phyloP scores from a whole-genome alignment of 139 green algal species.

The Chlamydomonas sphaeroides region DNA sequence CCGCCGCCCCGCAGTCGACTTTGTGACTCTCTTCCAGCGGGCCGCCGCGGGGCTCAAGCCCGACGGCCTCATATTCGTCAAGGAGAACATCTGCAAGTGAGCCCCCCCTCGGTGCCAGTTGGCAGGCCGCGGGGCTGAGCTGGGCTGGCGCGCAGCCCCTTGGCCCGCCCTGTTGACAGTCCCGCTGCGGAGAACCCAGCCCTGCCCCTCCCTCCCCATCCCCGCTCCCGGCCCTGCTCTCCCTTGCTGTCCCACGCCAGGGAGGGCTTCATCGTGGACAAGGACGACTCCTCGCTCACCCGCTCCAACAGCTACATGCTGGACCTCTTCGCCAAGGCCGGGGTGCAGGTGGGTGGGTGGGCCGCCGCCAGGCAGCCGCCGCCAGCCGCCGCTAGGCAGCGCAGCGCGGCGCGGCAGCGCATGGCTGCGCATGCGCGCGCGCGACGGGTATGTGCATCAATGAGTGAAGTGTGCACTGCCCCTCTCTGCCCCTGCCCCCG shows the following conservation, averaged over 20 bases:
- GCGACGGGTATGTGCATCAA: too few relatives aligned
- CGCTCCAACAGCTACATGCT: constrained; percentile 82
- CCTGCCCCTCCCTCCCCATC: too few relatives aligned
- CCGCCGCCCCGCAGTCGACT: constrained; percentile 67
- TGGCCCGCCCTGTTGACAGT: too few relatives aligned
- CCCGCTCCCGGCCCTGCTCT: not conserved
- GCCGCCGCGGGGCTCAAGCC: constrained; percentile 69
- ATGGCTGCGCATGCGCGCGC: too few relatives aligned
- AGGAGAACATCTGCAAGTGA: constrained; percentile 93
- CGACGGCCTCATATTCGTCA: constrained; percentile 91
- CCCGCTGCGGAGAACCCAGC: too few relatives aligned
- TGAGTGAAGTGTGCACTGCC: too few relatives aligned
- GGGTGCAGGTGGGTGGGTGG: constrained; percentile 50
- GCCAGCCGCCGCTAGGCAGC: too few relatives aligned
- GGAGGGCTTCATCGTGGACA: constrained; percentile 91
- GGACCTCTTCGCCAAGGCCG: constrained; percentile 67
- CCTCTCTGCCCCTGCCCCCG: too few relatives aligned
- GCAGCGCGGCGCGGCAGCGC: too few relatives aligned
- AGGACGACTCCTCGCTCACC: constrained; percentile 86
- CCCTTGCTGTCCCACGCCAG: constrained; percentile 17
- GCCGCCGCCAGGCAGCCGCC: not conserved
- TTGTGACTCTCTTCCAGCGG: constrained; percentile 78
- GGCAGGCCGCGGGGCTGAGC: too few relatives aligned
- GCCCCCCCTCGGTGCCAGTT: too few relatives aligned
- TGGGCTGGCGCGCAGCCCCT: too few relatives aligned